phyloP scores from a whole-genome alignment of 441 rosid species.

The Pelargonium fulgidum region DNA sequence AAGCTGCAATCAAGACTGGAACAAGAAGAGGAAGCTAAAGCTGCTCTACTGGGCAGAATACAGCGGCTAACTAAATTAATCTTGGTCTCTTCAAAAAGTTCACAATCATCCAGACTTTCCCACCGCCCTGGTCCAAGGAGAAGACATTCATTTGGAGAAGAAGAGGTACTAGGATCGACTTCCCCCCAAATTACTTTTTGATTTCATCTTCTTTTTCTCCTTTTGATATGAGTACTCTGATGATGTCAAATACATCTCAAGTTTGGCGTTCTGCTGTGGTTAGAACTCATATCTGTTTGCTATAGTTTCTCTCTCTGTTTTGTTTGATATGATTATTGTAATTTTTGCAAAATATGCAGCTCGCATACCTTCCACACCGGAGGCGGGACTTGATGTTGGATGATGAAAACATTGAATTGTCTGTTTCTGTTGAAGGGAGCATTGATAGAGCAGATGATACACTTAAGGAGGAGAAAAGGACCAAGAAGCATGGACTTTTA shows the following conservation, averaged over 20 bases:
- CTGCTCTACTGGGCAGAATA: constrained; percentile 90
- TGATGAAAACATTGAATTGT: constrained; percentile 71
- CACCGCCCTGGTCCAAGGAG: constrained; percentile 70
- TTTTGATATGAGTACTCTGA: constrained; percentile 2
- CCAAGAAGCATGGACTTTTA: constrained; percentile 77
- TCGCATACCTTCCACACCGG: constrained; percentile 89
- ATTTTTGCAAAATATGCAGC: constrained; percentile 40
- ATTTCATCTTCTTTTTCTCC: constrained; percentile 7
- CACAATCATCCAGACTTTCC: constrained; percentile 59
- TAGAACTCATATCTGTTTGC: constrained; percentile 3
- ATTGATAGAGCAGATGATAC: constrained; percentile 52
- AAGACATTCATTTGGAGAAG: constrained; percentile 99
- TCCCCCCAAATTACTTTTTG: no score
- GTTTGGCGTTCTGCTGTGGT: not conserved
- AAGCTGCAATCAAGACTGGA: constrained; percentile 87
- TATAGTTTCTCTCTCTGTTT: constrained; percentile 11
- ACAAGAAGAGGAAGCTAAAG: constrained; percentile 97
- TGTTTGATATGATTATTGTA: constrained; percentile 31
- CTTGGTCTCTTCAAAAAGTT: constrained; percentile 81
- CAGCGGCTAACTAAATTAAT: constrained; percentile 89
- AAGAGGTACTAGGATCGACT: constrained; percentile 57
- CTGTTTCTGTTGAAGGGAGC: constrained; percentile 61
- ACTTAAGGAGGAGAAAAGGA: constrained; percentile 76
- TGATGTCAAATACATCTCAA: constrained; percentile 9
- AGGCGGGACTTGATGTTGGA: constrained; percentile 88